Evolutionary conservation across 768 basidiomycete species (phyloP), one percentile per base, ranked within the genome.

Genomic region (Lactifluus rugatus): DNA sequence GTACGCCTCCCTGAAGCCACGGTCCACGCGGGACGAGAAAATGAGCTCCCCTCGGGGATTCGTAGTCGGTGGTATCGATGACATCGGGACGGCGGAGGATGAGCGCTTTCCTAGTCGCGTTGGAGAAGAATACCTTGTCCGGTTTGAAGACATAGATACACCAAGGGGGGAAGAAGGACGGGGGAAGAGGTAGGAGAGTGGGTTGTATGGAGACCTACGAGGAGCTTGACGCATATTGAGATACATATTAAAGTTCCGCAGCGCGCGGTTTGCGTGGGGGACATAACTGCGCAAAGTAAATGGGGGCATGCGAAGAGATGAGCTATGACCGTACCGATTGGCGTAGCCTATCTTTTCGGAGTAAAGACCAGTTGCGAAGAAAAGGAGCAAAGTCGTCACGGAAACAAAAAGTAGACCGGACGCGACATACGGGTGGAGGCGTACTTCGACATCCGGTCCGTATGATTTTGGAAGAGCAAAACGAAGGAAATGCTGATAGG

Each of bases 11-110:
- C 89, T 77, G 70, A 98, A 98, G 19, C 70, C 66, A 52, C 79
- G 78, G 59, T 90, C 87, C 19, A 99, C 87, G 47, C 89, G 83
- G 11, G 86, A 89, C 2, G 89, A 93, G 72, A 99, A 96, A 55
- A 98, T 96, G 58, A 99, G 82, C 68, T 99, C 96, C 50, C 96
- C 95, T 14, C 94, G 85, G 3, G 95, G 93, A 70, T 93, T 96
- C 28, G 76, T 76, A 14, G 92, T 79, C 0, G 93, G 91, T 2
- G 93, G 93, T 42, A 96, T 94, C n/a, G 90, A 82, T 1, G 85
- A 75, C 56, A 91, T 84, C 16, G 79, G 72, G 26, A 70, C 66
- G 44, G 72, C 71, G 28, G 81, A 77, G 6, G 78, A 76, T 34
- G 68, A 71, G 21, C 75, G 77, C 52, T 70, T 63, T 26, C 64